Evolutionary conservation across 23 red algal genomes (phyloP), one percentile per base, ranked within the genome.

Genomic region (Pyropia yezoensis): DNA sequence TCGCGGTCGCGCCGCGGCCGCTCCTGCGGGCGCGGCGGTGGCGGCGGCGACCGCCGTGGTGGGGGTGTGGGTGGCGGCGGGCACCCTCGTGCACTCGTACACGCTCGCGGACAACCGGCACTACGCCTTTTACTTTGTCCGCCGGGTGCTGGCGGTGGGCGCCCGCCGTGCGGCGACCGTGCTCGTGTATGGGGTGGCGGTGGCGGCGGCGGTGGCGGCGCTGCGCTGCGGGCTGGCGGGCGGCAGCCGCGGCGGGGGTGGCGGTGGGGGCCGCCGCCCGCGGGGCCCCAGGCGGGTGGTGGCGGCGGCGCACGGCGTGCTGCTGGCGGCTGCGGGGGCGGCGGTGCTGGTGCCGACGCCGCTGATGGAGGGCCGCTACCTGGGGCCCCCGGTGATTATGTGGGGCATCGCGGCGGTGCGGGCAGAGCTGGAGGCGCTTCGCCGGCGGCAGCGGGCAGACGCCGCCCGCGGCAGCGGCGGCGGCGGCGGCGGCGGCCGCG

Each of bases 61-160:
- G 13, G 57, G 21, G 14, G 39, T 50, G 18, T 58, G 69, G 5
- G 28, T 82, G 3, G 57, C 55, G 3, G 68, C 65, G 2, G 87
- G 88, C 25, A 71, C 72, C 22, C 27, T 27, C 45, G 74, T 82
- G 16, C 93, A 97, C 55, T 85, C 93, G 5, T 97, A 91, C 30
- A 68, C 79, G 24, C 66, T 97, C 15, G 63, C 93, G 18, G 93
- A 97, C 50, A 88, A 88, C 68, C 79, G 93, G 13, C 93, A 97
- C 61, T 97, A 82, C 64, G 73, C 67, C 2, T 97, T 97, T 61
- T 79, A 78, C 51, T 77, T 97, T 17, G 82, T 71, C 28, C 83
- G 93, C 47, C 33, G 54, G 18, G 74, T 80, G 62, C 54, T 88
- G 22, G 39, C 52, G 3, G 55, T 39, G 9, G 52, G 64, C 16